Percentiles rank a stretch among this genome's conserved stretches.
phyloP scores from a whole-genome alignment of 2,329 filamentous ascomycete genomes.

The Polytolypa hystricis region DNA sequence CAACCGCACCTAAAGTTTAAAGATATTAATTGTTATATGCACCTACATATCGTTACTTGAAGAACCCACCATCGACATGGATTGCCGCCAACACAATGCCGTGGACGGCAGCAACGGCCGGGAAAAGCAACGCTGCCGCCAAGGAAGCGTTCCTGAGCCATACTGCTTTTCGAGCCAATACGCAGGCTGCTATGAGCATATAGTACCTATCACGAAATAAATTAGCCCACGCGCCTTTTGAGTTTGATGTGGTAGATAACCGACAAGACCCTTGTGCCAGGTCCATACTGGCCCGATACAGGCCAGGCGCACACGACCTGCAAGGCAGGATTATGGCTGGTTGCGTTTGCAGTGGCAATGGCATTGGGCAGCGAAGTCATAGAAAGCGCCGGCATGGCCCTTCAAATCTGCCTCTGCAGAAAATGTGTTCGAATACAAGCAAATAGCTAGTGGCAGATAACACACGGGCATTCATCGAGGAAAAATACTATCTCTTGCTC shows the following conservation, averaged over 20 bases:
- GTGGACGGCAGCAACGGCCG: conserved; percentile 54
- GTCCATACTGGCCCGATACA: conserved; percentile 33
- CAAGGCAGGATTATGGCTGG: conserved; percentile 16
- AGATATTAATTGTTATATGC: no score
- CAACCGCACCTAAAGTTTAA: conserved; percentile 43
- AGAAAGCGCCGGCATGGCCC: conserved; percentile 26
- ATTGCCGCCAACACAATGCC: conserved; percentile 49
- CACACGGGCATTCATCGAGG: no score
- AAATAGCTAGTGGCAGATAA: no score
- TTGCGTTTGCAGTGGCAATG: conserved; percentile 11
- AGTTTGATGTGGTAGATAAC: conserved; percentile 11
- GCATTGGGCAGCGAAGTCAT: conserved; percentile 20
- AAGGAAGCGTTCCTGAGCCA: conserved; percentile 55
- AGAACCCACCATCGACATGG: conserved; percentile 45
- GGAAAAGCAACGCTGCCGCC: conserved; percentile 51
- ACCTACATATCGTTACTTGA: neutral
- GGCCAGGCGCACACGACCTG: conserved; percentile 35
- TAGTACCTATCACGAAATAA: conserved; percentile 53
- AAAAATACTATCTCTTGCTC: no score
- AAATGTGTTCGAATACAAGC: no score
- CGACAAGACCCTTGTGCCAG: conserved; percentile 31
- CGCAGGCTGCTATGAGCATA: conserved; percentile 50
- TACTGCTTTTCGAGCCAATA: conserved; percentile 49
- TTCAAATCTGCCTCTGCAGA: neutral
- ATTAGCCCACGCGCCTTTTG: no score